phyloP scores from a whole-genome alignment of 2,329 filamentous ascomycete genomes.

The Leptographium wingfieldii region DNA sequence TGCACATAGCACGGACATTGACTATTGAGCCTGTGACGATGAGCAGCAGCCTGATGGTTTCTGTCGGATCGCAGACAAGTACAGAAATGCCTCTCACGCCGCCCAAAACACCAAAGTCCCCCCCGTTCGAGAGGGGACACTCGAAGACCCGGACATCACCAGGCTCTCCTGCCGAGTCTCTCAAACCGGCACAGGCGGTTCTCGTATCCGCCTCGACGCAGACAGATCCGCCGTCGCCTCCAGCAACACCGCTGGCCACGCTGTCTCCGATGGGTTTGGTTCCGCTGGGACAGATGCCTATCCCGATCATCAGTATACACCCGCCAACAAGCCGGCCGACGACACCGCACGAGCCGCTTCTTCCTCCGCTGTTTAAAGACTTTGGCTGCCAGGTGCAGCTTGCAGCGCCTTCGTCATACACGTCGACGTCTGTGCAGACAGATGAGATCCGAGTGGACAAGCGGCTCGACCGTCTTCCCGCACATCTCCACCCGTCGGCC shows the following conservation, averaged over 20 bases:
- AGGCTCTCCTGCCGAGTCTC: not conserved
- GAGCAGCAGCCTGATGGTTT: constrained; percentile 44
- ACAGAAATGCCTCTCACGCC: constrained; percentile 49
- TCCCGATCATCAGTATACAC: constrained; percentile 84
- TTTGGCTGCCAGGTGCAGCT: constrained; percentile 67
- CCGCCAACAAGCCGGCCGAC: constrained; percentile 76
- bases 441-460: constrained; percentile 80
- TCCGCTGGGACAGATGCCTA: constrained; percentile 28
- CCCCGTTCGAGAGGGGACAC: constrained; percentile 25
- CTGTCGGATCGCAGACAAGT: constrained; percentile 52
- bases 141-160: not conserved
- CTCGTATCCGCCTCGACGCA: constrained; percentile 50
- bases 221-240: constrained; percentile 31
- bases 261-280: not conserved
- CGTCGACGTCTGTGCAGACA: constrained; percentile 57
- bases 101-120: constrained; percentile 49
- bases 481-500: constrained; percentile 66
- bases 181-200: constrained; percentile 21
- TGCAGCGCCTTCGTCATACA: constrained; percentile 35
- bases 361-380: constrained; percentile 75
- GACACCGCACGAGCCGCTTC: constrained; percentile 58
- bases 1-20: constrained; percentile 39
- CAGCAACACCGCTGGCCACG: constrained; percentile 1
- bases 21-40: constrained; percentile 32
- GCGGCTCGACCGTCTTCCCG: constrained; percentile 60